A percentile compares a stretch with the other conserved stretches of the same genome.
Conservation (phyloP, 306 rosid species). For the Cucurbita maxima region DNA sequence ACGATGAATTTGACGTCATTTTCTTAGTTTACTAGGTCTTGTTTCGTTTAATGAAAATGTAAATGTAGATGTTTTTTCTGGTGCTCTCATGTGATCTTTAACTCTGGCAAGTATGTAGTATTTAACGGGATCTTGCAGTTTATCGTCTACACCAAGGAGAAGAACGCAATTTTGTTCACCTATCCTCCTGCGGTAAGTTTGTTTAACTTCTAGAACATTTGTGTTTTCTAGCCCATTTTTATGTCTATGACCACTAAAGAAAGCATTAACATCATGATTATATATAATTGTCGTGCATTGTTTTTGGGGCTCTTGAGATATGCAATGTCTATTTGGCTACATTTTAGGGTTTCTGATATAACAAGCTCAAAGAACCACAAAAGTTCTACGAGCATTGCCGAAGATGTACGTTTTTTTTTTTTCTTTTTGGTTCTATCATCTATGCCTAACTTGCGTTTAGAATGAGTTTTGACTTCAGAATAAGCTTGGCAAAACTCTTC, state of each 20-base stretch:
- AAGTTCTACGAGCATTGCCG: not conserved
- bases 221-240: not conserved
- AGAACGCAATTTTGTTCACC: slow-evolving; percentile 75
- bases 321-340: not conserved
- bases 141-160: slow-evolving; percentile 73
- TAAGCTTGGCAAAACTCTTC: not conserved
- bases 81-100: slow-evolving; percentile 35
- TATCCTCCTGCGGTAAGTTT: slow-evolving; percentile 61
- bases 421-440: not conserved
- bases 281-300: not conserved
- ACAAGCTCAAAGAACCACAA: not conserved
- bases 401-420: not conserved
- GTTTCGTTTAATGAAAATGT: not conserved
- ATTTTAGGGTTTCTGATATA: not conserved
- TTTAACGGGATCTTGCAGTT: slow-evolving; percentile 75
- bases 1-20: not conserved
- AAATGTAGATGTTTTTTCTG: not conserved
- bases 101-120: slow-evolving; percentile 65
- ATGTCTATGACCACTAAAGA: not conserved
- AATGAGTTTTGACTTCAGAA: not conserved
- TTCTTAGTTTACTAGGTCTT: not conserved
- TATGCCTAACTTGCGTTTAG: not conserved
- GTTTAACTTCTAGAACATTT: not conserved
- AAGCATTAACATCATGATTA: not conserved
- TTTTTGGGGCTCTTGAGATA: not conserved